A percentile compares a stretch with the other conserved stretches of the same genome.
phyloP scores from a whole-genome alignment of 2,329 filamentous ascomycete species.

The Fusarium sp. region DNA sequence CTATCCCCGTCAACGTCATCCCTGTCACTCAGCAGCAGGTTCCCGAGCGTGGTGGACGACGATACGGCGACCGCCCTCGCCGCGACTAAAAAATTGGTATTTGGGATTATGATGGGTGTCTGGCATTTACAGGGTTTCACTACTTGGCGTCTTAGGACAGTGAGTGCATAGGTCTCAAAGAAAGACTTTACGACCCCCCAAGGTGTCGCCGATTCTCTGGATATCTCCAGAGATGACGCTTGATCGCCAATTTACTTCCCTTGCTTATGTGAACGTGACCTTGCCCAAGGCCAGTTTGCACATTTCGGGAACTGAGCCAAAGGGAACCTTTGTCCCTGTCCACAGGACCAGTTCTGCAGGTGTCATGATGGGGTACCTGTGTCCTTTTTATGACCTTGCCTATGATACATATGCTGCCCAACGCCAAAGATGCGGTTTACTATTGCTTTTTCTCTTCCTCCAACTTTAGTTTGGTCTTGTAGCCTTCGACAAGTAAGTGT shows the following conservation, averaged over 20 bases:
- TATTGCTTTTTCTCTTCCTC: conserved; percentile 21
- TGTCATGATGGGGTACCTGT: conserved; percentile 31
- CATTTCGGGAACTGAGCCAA: conserved; percentile 18
- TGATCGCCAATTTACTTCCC: conserved; percentile 79
- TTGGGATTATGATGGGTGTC: conserved; percentile 54
- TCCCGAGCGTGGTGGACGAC: conserved; percentile 79
- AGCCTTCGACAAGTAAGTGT: conserved; percentile 63
- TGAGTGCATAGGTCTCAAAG: conserved; percentile 69
- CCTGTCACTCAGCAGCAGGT: conserved; percentile 89
- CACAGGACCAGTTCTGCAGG: not conserved
- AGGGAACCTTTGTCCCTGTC: conserved; percentile 5
- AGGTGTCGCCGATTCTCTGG: conserved; percentile 91
- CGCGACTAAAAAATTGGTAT: conserved; percentile 52
- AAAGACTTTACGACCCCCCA: conserved; percentile 69
- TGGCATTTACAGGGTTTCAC: conserved; percentile 58
- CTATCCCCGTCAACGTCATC: conserved; percentile 95
- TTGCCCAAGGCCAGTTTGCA: conserved; percentile 38
- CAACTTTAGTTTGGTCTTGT: conserved; percentile 54
- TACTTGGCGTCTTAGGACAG: conserved; percentile 68
- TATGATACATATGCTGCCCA: conserved; percentile 21
- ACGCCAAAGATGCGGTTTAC: conserved; percentile 8
- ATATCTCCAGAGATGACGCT: conserved; percentile 76
- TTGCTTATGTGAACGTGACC: conserved; percentile 47
- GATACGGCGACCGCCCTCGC: conserved; percentile 74
- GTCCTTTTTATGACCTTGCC: conserved; percentile 17